Evolutionary conservation across 31 red algal genomes (phyloP), one percentile per base, ranked within the genome.

Genomic region (Endocladia muricata): DNA sequence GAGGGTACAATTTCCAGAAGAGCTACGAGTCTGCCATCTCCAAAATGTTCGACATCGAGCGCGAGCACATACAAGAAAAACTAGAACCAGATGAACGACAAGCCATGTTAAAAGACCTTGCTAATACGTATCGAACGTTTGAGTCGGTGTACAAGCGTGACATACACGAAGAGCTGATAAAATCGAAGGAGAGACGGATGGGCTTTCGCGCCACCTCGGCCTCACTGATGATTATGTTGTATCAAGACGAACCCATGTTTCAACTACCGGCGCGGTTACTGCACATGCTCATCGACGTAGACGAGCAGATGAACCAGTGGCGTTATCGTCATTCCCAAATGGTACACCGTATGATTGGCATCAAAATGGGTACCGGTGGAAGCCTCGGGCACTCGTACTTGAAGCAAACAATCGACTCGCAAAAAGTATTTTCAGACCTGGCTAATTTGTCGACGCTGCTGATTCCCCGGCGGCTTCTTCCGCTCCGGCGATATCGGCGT

Each of bases 281-380:
- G 37, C 83, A 86, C 17, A 81, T 79, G 56, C 88, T 94, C 7
- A 76, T 94, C 22, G 96, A 98, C 35, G 82, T 98, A 30, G 96
- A 98, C 52, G 92, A 98, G 70, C 78, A 84, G 70, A 49, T 98
- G 31, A 91, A 91, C 39, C 86, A 93, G 76, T 98, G 96, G 96
- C 83, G 96, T 21, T 93, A 94, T 68, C 76, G 88, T 28, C 96
- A 98, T 69, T 83, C 88, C 70, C 91, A 95, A 72, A 94, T 98
- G 96, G 96, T 98, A 28, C 88, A 79, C 57, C 70, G 91, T 11
- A 98, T 98, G 96, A 98, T 98, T 79, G 96, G 96, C 8, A 70
- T 82, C 30, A 94, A 95, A 63, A 64, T 88, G 25, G 96, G 96
- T 1, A 98, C 92, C 26, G 96, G 96, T 42, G 96, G 96, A 9